Evolutionary conservation across 2,329 filamentous ascomycete species (phyloP).

Genomic region (Stylonectria norvegica): DNA sequence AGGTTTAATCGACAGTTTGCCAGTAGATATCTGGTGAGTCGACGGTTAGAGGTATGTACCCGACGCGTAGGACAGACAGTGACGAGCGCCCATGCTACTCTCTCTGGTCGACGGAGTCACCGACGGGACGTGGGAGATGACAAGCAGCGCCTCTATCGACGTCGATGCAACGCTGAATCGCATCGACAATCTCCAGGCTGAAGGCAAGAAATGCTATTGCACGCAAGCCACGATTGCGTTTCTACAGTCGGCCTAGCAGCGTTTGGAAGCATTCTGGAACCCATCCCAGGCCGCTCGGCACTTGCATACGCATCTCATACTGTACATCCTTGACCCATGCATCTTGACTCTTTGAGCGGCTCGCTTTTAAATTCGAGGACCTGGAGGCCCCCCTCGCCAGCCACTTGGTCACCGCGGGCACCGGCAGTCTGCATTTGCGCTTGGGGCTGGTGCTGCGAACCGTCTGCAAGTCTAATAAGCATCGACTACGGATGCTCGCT

Average conservation of each 20-base stretch:
- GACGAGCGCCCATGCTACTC: too few species aligned
- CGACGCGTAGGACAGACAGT: too few species aligned
- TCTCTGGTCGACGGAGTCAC: too few species aligned
- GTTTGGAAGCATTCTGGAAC: slow-evolving; percentile 11
- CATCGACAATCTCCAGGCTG: slow-evolving; percentile 21
- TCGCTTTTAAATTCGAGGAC: slow-evolving; percentile 14
- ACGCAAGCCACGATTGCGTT: slow-evolving; percentile 3
- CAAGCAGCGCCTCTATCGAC: slow-evolving; percentile 9
- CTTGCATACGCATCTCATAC: slow-evolving; percentile 6
- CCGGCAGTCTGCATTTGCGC: neutral
- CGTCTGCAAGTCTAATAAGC: neutral
- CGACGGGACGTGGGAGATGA: too few species aligned
- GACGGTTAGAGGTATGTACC: too few species aligned
- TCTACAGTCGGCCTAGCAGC: slow-evolving; percentile 2
- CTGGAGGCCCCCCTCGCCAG: slow-evolving; percentile 5
- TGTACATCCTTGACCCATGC: too few species aligned
- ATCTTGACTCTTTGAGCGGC: too few species aligned
- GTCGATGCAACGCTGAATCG: slow-evolving; percentile 23
- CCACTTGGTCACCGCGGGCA: neutral
- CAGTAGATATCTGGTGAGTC: too few species aligned
- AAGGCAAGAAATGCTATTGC: neutral
- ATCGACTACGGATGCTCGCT: too few species aligned
- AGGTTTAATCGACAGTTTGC: too few species aligned
- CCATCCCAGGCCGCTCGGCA: neutral
- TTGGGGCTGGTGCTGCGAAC: neutral